Percentiles rank a stretch among this genome's conserved stretches.
Conservation (phyloP, 345 rosid genomes). For the Trapa incisa region DNA sequence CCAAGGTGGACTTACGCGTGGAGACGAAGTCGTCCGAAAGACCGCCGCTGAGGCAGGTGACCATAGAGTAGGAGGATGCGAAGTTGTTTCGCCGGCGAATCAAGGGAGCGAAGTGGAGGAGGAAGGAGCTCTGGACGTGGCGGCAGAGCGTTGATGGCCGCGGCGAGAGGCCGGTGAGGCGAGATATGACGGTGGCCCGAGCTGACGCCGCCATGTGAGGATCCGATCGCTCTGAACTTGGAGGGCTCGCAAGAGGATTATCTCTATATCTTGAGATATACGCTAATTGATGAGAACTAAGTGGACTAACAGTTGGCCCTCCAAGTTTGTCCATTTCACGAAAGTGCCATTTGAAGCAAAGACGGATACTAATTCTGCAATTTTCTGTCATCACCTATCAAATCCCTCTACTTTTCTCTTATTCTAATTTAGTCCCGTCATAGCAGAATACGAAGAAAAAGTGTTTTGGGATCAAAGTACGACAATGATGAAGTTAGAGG, state of each 20-base stretch:
- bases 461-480: neutral
- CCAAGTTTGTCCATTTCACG: neutral
- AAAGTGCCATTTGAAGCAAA: neutral
- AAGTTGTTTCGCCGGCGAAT: conserved; percentile 13
- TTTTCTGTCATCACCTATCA: neutral
- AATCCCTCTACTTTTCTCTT: neutral
- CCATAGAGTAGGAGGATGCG: conserved; percentile 16
- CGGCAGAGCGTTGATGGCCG: neutral
- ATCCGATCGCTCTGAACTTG: neutral
- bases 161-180: conserved; percentile 4
- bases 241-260: neutral
- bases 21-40: conserved; percentile 67
- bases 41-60: conserved; percentile 52
- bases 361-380: neutral
- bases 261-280: neutral
- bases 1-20: conserved; percentile 56
- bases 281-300: neutral
- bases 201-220: conserved; percentile 9
- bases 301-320: neutral
- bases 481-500: neutral
- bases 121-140: conserved; percentile 8
- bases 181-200: conserved; percentile 6
- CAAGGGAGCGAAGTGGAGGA: conserved; percentile 10
- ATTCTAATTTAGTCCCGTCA: neutral
- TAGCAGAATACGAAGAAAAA: neutral